These are phyloP conservation scores for Oehlia diaphana DNA, from an alignment of 192 early-diverging fungal genomes.

Conservation along the genomic window DNA sequence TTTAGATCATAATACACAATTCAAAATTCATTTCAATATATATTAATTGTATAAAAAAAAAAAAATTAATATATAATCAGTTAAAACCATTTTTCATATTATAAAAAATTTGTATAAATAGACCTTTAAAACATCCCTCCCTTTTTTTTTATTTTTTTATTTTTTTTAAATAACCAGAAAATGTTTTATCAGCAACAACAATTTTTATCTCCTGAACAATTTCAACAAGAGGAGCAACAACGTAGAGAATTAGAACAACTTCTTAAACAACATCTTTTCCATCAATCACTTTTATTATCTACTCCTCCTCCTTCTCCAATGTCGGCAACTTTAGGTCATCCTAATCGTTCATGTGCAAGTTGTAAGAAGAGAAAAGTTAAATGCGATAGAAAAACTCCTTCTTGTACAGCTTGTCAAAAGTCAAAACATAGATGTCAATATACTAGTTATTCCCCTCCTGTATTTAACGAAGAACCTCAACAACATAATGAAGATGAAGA, in stretches of 20 bases:
- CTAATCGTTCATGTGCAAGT: constrained; percentile 18
- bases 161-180: neutral
- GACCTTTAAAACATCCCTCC: too few species aligned
- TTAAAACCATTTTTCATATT: neutral
- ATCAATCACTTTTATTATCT: neutral
- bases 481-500: neutral
- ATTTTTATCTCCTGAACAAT: neutral
- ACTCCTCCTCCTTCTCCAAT: neutral
- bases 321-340: neutral
- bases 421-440: constrained; percentile 22
- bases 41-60: too few species aligned
- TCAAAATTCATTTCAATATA: too few species aligned
- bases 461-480: neutral
- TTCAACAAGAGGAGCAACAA: neutral
- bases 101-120: neutral
- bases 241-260: neutral
- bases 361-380: constrained; percentile 29
- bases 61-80: too few species aligned
- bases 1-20: too few species aligned
- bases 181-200: neutral
- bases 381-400: constrained; percentile 27
- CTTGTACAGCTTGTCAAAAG: constrained; percentile 19
- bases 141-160: neutral
- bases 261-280: neutral
- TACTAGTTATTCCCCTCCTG: constrained; percentile 25